Conservation (phyloP, 495 filamentous ascomycete genomes). For the Lophium mytilinum region DNA sequence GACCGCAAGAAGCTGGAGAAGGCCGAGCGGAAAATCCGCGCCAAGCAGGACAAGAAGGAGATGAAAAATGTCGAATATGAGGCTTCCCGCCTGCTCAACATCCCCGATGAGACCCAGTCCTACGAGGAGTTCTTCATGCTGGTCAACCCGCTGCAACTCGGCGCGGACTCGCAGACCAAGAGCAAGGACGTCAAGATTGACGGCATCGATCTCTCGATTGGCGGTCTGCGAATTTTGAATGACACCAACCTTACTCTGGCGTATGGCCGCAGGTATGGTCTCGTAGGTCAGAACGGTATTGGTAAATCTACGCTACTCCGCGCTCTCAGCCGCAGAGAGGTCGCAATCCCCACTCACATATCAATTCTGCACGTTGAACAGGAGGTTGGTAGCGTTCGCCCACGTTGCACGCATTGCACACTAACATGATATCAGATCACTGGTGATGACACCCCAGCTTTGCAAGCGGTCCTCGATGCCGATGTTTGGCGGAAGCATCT, state of each 20-base stretch:
- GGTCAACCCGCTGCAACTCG: slow-evolving; percentile 91
- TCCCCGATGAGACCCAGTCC: slow-evolving; percentile 74
- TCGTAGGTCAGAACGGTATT: slow-evolving; percentile 98
- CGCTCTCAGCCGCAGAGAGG: slow-evolving; percentile 85
- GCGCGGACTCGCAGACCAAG: slow-evolving; percentile 60
- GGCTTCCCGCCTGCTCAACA: slow-evolving; percentile 79
- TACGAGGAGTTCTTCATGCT: slow-evolving; percentile 99
- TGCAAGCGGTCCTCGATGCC: slow-evolving; percentile 94
- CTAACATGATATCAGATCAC: slow-evolving; percentile 53
- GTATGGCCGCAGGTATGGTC: slow-evolving; percentile 90
- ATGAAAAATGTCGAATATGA: slow-evolving; percentile 99
- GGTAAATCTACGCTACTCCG: slow-evolving; percentile 94
- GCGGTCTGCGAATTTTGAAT: slow-evolving; percentile 77
- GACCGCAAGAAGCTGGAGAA: slow-evolving; percentile 99
- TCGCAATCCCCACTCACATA: slow-evolving; percentile 91
- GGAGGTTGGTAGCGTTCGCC: slow-evolving; percentile 52
- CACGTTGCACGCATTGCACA: not conserved
- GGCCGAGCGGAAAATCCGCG: slow-evolving; percentile 93
- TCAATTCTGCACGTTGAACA: slow-evolving; percentile 99
- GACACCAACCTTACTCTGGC: slow-evolving; percentile 86
- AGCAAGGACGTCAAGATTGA: slow-evolving; percentile 99
- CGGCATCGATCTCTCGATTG: slow-evolving; percentile 86
- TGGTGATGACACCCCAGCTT: slow-evolving; percentile 88
- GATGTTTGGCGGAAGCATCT: slow-evolving; percentile 98
- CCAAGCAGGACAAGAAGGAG: slow-evolving; percentile 95